phyloP scores from a whole-genome alignment of 371 early-diverging fungal species.

The Massospora cicadina region DNA sequence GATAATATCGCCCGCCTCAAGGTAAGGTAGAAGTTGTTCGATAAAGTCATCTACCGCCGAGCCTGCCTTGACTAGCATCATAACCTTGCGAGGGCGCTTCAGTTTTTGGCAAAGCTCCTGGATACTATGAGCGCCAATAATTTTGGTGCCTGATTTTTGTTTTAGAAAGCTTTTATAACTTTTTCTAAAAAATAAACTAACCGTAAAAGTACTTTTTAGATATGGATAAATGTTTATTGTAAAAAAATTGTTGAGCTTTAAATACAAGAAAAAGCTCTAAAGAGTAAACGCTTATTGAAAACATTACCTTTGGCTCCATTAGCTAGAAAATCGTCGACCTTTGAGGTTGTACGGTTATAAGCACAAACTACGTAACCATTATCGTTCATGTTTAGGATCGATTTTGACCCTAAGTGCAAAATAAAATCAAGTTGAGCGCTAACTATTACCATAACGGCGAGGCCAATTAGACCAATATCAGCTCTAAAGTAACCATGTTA shows the following conservation, averaged over 20 bases:
- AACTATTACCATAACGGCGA: slow-evolving; percentile 94
- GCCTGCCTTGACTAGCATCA: slow-evolving; percentile 97
- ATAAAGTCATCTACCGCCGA: slow-evolving; percentile 91
- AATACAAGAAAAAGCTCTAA: too few relatives aligned
- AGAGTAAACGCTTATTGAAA: background rate
- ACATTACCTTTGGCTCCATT: slow-evolving; percentile 83
- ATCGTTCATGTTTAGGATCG: slow-evolving; percentile 96
- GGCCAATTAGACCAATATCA: slow-evolving; percentile 98
- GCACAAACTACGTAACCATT: slow-evolving; percentile 86
- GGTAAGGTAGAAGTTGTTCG: slow-evolving; percentile 60
- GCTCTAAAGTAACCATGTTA: slow-evolving; percentile 32
- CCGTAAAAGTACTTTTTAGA: too few relatives aligned
- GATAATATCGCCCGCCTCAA: slow-evolving; percentile 88
- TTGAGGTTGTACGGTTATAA: slow-evolving; percentile 92
- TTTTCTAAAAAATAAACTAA: too few relatives aligned
- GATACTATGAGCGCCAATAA: slow-evolving; percentile 85
- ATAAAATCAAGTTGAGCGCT: background rate
- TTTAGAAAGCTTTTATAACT: too few relatives aligned
- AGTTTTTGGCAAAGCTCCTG: slow-evolving; percentile 83
- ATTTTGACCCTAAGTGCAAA: slow-evolving; percentile 77
- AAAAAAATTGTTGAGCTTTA: too few relatives aligned
- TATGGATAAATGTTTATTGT: too few relatives aligned
- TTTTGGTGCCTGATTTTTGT: slow-evolving; percentile 72
- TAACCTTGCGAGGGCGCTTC: slow-evolving; percentile 88
- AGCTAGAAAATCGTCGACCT: slow-evolving; percentile 84